Evolutionary conservation across 768 basidiomycete genomes (phyloP).

Genomic region (Suillus clintonianus): DNA sequence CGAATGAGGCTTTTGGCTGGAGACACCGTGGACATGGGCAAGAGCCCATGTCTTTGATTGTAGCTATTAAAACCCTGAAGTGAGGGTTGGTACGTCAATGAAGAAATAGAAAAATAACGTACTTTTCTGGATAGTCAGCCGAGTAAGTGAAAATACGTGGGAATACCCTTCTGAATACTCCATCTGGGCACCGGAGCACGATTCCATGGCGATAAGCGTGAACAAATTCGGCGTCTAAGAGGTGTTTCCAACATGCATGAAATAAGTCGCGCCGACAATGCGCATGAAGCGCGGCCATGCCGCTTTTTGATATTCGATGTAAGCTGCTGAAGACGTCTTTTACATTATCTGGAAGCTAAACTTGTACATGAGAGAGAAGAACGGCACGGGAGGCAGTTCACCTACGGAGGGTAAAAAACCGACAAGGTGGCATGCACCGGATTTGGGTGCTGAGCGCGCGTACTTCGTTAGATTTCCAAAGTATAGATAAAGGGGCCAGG

Average conservation of each 20-base stretch:
- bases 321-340: background rate
- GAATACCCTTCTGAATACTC: too few species aligned
- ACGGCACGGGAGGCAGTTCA: constrained; percentile 16
- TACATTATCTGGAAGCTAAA: background rate
- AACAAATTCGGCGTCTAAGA: too few species aligned
- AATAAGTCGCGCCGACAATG: background rate
- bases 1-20: too few species aligned
- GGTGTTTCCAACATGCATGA: too few species aligned
- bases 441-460: constrained; percentile 1
- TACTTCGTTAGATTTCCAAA: constrained; percentile 27
- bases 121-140: constrained; percentile 15
- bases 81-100: too few species aligned
- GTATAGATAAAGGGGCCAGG: constrained; percentile 25
- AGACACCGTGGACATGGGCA: too few species aligned
- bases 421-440: constrained; percentile 16
- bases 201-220: too few species aligned
- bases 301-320: background rate
- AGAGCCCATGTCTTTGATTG: constrained; percentile 8
- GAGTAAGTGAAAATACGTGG: background rate
- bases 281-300: background rate
- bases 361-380: background rate
- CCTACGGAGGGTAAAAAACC: background rate
- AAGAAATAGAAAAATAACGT: too few species aligned
- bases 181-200: too few species aligned
- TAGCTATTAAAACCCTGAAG: background rate